These are phyloP conservation scores for Verticillium tricorpus DNA, from an alignment of 2,329 filamentous ascomycete species.

Conservation along the genomic window DNA sequence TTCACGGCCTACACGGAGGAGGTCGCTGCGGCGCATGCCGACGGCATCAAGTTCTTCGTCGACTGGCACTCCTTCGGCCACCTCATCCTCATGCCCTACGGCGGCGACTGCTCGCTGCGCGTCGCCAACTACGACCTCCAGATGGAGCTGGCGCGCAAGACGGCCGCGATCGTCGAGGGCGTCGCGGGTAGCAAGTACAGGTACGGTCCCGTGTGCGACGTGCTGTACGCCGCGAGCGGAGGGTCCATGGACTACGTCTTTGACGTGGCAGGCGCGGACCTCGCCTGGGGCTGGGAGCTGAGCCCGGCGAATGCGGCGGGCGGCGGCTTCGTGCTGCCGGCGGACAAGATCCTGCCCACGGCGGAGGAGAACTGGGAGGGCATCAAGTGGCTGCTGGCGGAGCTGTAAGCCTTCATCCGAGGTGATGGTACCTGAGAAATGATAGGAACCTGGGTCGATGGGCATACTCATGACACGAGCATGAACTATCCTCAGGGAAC, in stretches of 20 bases:
- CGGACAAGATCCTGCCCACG: slow-evolving; percentile 36
- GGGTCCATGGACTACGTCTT: slow-evolving; percentile 40
- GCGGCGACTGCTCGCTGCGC: slow-evolving; percentile 49
- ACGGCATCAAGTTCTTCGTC: slow-evolving; percentile 49
- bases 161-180: slow-evolving; percentile 44
- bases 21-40: slow-evolving; percentile 17
- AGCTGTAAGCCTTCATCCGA: slow-evolving; percentile 23
- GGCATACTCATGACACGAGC: background rate
- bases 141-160: slow-evolving; percentile 40
- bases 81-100: slow-evolving; percentile 49
- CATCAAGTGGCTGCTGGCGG: slow-evolving; percentile 54
- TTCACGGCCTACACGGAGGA: slow-evolving; percentile 33
- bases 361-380: slow-evolving; percentile 39
- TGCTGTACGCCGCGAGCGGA: slow-evolving; percentile 54
- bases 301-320: slow-evolving; percentile 25
- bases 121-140: slow-evolving; percentile 43
- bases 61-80: slow-evolving; percentile 56
- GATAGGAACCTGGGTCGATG: background rate
- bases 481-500: background rate
- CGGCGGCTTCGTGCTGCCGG: slow-evolving; percentile 38
- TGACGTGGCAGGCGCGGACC: slow-evolving; percentile 36
- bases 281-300: slow-evolving; percentile 36
- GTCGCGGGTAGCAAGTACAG: slow-evolving; percentile 34
- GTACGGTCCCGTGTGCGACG: slow-evolving; percentile 52
- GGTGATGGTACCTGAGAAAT: background rate